Evolutionary conservation across 306 rosid species (phyloP).

Genomic region (Geum urbanum): DNA sequence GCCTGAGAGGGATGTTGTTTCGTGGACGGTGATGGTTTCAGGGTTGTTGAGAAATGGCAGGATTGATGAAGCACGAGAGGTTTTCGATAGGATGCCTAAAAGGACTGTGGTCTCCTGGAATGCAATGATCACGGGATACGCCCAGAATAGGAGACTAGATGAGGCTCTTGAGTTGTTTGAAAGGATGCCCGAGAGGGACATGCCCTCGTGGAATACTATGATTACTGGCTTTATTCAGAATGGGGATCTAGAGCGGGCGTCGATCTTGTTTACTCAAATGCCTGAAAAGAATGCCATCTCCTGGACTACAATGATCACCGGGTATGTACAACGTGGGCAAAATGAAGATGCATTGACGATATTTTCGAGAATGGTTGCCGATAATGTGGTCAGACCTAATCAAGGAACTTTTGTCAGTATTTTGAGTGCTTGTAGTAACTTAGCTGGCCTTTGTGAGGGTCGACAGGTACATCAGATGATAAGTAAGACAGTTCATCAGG

Average conservation of each 20-base stretch:
- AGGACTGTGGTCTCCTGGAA: constrained; percentile 51
- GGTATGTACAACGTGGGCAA: constrained; percentile 39
- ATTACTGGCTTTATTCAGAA: constrained; percentile 40
- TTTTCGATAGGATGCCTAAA: constrained; percentile 40
- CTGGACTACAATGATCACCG: constrained; percentile 48
- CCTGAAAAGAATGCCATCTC: constrained; percentile 39
- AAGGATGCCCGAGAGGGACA: constrained; percentile 44
- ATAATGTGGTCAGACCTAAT: constrained; percentile 32
- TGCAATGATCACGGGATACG: constrained; percentile 41
- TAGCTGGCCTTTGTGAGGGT: constrained; percentile 45
- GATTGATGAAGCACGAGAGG: constrained; percentile 39
- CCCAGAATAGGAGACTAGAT: constrained; percentile 33
- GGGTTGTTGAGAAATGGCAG: constrained; percentile 41
- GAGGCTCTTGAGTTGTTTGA: constrained; percentile 43
- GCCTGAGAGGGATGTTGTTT: constrained; percentile 44
- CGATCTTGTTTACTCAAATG: constrained; percentile 35
- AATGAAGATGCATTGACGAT: constrained; percentile 47
- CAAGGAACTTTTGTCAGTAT: constrained; percentile 47
- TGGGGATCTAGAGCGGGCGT: constrained; percentile 33
- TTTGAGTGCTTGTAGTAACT: constrained; percentile 47
- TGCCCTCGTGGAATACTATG: constrained; percentile 52
- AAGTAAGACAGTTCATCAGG: constrained; percentile 32
- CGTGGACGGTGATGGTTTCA: constrained; percentile 44
- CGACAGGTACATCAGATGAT: constrained; percentile 50
- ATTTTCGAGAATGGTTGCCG: constrained; percentile 35